A percentile compares a stretch with the other conserved stretches of the same genome.
Evolutionary conservation across 192 early-diverging fungal species (phyloP).

Genomic region (Entomortierella chlamydospora): DNA sequence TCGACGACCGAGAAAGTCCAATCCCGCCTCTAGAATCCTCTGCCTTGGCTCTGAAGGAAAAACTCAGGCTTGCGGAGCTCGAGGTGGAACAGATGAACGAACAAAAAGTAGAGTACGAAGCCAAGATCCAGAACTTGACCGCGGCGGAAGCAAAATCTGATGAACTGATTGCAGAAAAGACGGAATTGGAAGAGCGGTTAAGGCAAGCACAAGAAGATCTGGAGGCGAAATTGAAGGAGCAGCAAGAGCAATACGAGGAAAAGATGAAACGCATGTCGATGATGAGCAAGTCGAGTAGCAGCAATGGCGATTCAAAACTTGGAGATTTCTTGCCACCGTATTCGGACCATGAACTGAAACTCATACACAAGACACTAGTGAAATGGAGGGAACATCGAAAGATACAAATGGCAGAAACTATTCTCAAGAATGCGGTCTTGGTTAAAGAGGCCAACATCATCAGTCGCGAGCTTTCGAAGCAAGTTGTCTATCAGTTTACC

Average conservation of each 20-base stretch:
- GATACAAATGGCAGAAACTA: conserved; percentile 74
- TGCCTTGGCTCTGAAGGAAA: conserved; percentile 52
- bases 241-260: conserved; percentile 45
- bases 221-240: conserved; percentile 35
- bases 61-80: conserved; percentile 59
- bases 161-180: conserved; percentile 37
- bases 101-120: conserved; percentile 65
- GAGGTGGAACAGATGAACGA: conserved; percentile 65
- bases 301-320: conserved; percentile 10
- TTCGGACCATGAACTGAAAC: conserved; percentile 51
- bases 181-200: conserved; percentile 33
- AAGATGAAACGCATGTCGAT: conserved; percentile 53
- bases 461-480: conserved; percentile 81
- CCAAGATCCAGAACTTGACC: conserved; percentile 62
- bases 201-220: conserved; percentile 39
- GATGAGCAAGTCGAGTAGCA: conserved; percentile 14
- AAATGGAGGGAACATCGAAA: conserved; percentile 65
- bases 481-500: conserved; percentile 88
- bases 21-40: conserved; percentile 37
- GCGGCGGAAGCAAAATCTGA: conserved; percentile 43
- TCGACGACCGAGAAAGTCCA: conserved; percentile 18
- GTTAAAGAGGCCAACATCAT: conserved; percentile 95
- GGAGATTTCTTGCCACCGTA: conserved; percentile 22
- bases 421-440: conserved; percentile 76
- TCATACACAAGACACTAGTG: conserved; percentile 47